Base-by-base conservation (phyloP, 768 basidiomycete genomes). In the Bullera alba region DNA sequence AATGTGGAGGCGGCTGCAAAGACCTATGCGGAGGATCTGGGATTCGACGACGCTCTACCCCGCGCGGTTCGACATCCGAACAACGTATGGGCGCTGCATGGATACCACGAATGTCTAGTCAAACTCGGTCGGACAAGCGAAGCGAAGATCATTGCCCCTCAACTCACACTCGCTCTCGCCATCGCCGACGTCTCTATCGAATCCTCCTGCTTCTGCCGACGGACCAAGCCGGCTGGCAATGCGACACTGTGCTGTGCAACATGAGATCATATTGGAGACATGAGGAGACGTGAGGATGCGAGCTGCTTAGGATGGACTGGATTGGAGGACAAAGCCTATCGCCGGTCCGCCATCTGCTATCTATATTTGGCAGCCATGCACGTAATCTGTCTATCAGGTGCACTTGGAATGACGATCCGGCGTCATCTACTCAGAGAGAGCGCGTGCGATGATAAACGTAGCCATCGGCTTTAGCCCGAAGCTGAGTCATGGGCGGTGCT, bases 81-180 rank as follows among this genome's bases (percentile, higher is more conserved):
- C 36, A 69, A 66, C 29, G 62, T 69, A 29, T 69, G 67, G 67
- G 58, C 60, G 1, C 28, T 69, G 36, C 54, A 54, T 23, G 67
- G 67, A 16, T 63, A 60, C 50, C 50, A 69, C 47, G 60, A 69
- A 37, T 69, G 64, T 44, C 35, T 69, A 41, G 29, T 42, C 12
- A 46, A 38, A 36, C 21, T 66, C 17, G 64, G 58, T 5, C 48
- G 56, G 47, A 42, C 37, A 27, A 48, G 21, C 12, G 57, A 61
- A 36, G 67, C 61, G 16, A 50, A 26, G 35, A 52, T 57, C 7
- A 35, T 63, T 12, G 19, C 50, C 32, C 48, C 51, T 12, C 46
- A 59, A 17, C 39, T 68, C 35, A 44, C 46, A 4, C 38, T 56
- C 14, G 66, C 66, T 6, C 34, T 54, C 30, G 61, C 57, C 3